Base-by-base conservation (phyloP, 176 grass and related monocot species). In the Lolium perenne region DNA sequence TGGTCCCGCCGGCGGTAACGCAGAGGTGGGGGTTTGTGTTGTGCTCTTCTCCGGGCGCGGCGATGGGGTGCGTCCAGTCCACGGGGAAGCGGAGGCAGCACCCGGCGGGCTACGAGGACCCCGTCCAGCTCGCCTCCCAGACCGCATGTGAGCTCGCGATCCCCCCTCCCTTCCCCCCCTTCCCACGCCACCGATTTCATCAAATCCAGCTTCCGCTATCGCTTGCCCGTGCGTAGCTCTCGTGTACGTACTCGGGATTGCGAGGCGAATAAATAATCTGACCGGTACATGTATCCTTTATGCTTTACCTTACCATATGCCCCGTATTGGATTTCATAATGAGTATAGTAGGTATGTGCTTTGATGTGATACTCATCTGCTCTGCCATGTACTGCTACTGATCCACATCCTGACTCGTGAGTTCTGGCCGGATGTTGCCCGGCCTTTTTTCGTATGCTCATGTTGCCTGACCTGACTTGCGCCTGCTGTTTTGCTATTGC, bases 101-200 rank as follows among this genome's bases (percentile, higher is more conserved):
- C 84, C 94, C 89, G 22, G 94, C 89, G 4, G 94, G 94, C 47
- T 93, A 95, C 84, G 94, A 96, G 94, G 91, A 96, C 81, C 94
- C 91, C 51, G 89, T 93, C 20, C 85, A 87, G 25, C 94, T 96
- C 80, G 91, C 94, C 68, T 89, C 91, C 76, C 87, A 96, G 79
- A 96, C 94, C 48, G 81, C 94, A 25, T 96, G 94, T 96, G 86
- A 91, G 89, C 74, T 78, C 74, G 18, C 74, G 22, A 46, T 86
- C 41, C 41, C 40, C 69, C 18, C 10, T 14, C 70, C 53, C 20
- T 58, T 32, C 0, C 45, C 58, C 79, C 61, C 61, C 25, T 65
- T 66, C 20, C 60, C 4, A 50, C 43, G 14, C 60, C 1, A 43
- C 32, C 32, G 1, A 35, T 35, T 35, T 3, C 32, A 35, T 35